Conservation (phyloP, 73 alveolate species). For the Breviolum minutum region DNA sequence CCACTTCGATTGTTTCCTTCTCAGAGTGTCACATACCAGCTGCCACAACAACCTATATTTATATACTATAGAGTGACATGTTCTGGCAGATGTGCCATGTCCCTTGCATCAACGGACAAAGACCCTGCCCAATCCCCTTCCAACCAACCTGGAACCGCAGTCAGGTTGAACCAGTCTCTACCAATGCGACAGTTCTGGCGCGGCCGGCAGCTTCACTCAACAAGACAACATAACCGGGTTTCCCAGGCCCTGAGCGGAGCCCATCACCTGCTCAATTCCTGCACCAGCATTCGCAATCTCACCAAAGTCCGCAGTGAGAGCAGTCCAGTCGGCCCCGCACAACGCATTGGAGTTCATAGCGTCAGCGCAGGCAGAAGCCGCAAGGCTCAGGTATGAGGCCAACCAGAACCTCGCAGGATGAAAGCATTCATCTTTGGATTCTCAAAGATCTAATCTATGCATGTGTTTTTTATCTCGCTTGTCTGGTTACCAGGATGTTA, state of each 20-base stretch:
- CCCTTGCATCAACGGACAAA: not conserved
- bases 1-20: no score
- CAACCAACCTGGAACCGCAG: constrained; percentile 32
- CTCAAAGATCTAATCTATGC: no score
- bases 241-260: not conserved
- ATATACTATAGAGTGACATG: no score
- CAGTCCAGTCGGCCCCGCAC: constrained; percentile 82
- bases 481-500: no score
- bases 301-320: constrained; percentile 74
- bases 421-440: no score
- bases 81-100: not conserved
- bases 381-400: constrained; percentile 54
- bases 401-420: constrained; percentile 37
- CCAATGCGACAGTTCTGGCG: constrained; percentile 11
- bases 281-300: constrained; percentile 88
- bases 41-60: no score
- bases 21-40: no score
- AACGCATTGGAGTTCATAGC: constrained; percentile 76
- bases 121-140: not conserved
- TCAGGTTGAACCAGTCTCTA: constrained; percentile 7
- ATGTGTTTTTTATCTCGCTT: no score
- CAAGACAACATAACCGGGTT: not conserved
- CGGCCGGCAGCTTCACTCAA: not conserved
- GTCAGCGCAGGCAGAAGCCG: constrained; percentile 53
- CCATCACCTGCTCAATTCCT: constrained; percentile 21